These are phyloP conservation scores for Lanmaoa pseudosensibilis DNA, from an alignment of 768 basidiomycete genomes.

Conservation along the genomic window DNA sequence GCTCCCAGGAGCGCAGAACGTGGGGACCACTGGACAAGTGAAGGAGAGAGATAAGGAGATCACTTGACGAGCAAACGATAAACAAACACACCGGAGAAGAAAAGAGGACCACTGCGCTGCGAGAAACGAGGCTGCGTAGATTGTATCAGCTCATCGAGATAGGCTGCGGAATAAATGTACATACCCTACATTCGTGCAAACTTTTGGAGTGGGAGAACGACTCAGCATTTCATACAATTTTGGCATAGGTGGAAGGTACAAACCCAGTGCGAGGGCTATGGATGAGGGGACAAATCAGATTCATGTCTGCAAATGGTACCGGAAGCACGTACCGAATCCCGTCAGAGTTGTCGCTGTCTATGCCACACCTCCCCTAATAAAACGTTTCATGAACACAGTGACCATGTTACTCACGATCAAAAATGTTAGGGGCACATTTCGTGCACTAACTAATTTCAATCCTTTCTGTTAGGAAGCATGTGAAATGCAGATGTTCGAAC, in stretches of 20 bases:
- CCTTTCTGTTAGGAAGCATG: background rate
- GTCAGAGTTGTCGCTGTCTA: background rate
- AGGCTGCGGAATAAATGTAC: background rate
- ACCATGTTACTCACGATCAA: slow-evolving; percentile 4
- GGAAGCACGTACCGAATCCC: slow-evolving; percentile 4
- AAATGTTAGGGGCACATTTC: background rate
- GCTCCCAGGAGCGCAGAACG: slow-evolving; percentile 30
- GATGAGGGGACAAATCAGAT: background rate
- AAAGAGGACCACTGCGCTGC: background rate
- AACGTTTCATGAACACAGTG: background rate
- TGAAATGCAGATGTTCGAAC: background rate
- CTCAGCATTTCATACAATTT: no score
- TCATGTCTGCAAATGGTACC: background rate
- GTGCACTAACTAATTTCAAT: background rate
- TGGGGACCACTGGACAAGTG: slow-evolving; percentile 12
- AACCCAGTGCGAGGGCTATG: slow-evolving; percentile 8
- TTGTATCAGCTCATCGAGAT: background rate
- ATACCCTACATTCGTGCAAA: background rate
- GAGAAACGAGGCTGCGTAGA: background rate
- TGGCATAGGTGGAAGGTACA: background rate
- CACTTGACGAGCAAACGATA: background rate
- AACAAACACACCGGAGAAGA: background rate
- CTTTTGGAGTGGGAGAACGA: background rate
- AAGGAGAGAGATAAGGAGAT: background rate
- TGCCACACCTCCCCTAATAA: background rate